phyloP scores from a whole-genome alignment of 2,329 filamentous ascomycete genomes.

The Ophiostoma sp. region DNA sequence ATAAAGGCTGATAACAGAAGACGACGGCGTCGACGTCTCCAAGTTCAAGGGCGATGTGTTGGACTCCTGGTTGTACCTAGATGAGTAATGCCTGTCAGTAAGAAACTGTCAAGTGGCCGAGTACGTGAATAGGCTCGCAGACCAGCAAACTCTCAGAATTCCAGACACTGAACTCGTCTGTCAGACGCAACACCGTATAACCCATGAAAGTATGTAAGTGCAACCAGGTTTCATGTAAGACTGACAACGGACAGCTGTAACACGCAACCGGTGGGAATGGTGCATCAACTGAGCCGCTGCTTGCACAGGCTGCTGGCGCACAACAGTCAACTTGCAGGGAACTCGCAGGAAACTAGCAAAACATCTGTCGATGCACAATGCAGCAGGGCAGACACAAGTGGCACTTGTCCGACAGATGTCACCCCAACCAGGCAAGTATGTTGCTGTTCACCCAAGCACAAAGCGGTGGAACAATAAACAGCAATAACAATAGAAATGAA shows the following conservation, averaged over 20 bases:
- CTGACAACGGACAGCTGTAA: slow-evolving; percentile 32
- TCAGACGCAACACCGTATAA: slow-evolving; percentile 30
- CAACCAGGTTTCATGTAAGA: slow-evolving; percentile 3
- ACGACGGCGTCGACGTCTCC: slow-evolving; percentile 47
- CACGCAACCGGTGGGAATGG: slow-evolving; percentile 40
- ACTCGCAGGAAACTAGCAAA: not conserved
- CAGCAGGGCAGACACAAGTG: slow-evolving; percentile 10
- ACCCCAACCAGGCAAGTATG: not conserved
- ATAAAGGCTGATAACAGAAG: slow-evolving; percentile 49
- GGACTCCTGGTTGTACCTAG: slow-evolving; percentile 53
- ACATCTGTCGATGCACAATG: slow-evolving; percentile 14
- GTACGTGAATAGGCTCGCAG: not conserved
- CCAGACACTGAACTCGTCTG: slow-evolving; percentile 27
- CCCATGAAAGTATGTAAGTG: slow-evolving; percentile 29
- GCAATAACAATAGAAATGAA: not conserved
- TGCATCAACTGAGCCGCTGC: slow-evolving; percentile 23
- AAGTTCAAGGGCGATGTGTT: slow-evolving; percentile 49
- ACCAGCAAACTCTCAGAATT: no score
- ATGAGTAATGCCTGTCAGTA: slow-evolving; percentile 25
- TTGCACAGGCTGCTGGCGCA: slow-evolving; percentile 10
- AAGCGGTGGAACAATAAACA: not conserved
- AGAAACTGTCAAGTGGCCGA: slow-evolving; percentile 25
- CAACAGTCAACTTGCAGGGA: slow-evolving; percentile 14
- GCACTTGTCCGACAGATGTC: slow-evolving; percentile 13
- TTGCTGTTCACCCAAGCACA: not conserved